Evolutionary conservation across 768 basidiomycete species (phyloP), one percentile per base, ranked within the genome.

Genomic region (Termitomyces sp.): DNA sequence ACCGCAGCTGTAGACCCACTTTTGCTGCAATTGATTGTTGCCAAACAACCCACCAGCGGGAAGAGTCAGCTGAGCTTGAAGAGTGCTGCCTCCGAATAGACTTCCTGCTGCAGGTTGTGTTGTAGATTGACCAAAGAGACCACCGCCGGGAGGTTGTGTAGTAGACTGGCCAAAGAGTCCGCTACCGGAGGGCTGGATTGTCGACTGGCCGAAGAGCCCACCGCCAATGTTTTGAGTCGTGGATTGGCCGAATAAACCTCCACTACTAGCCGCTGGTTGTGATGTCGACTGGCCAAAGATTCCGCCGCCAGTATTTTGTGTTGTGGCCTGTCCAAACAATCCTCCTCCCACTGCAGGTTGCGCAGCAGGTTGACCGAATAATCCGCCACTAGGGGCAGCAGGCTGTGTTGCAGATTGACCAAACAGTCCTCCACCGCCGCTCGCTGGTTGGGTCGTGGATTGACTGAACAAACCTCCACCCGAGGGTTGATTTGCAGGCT

Each of bases 21-120:
- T 73, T 63, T 74, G 73, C 53, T 64, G 68, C 13, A 56, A 66
- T 48, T 67, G 65, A 58, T 65, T 73, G 24, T 38, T 64, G 2
- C 69, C 72, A 65, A 76, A 77, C 45, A 76, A 61, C 9, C 68
- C 64, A 38, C 69, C 67, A 32, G 70, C 66, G 3, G 51, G 38
- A 35, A 69, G 45, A 40, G 72, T 69, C 4, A 72, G 56, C 54
- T 76, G 75, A 13, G 70, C 60, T 58, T 72, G 72, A 18, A 71
- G 58, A 16, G 72, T 57, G 49, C 58, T 70, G 22, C 65, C 63
- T 32, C 66, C 66, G 40, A 67, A 70, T 10, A 69, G 16, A 33
- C 64, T 56, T 3, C 53, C 49, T 48, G 58, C 55, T n/a, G 58
- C 49, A 36, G 64, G 65, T 53, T 59, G 63, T 30, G 61, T 59